These are phyloP conservation scores for Termitomyces sp. DNA, from an alignment of 768 basidiomycete species.

Conservation along the genomic window DNA sequence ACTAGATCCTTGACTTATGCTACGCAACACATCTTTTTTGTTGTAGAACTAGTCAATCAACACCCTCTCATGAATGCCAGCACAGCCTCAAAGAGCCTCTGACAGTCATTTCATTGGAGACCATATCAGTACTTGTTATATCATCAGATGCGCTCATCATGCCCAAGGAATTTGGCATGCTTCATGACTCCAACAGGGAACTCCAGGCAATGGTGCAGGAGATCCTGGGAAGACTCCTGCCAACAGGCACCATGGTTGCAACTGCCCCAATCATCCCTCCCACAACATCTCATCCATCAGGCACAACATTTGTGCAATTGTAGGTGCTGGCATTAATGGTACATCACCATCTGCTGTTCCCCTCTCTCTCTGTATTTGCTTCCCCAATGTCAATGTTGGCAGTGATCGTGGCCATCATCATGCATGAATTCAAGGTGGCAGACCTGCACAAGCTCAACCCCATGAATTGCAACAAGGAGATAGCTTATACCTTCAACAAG, in stretches of 20 bases:
- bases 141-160: background rate
- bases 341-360: background rate
- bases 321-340: background rate
- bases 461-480: background rate
- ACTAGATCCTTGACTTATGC: too few species aligned
- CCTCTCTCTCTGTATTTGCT: background rate
- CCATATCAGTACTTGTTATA: background rate
- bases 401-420: background rate
- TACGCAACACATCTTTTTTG: too few species aligned
- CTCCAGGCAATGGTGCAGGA: background rate
- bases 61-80: too few species aligned
- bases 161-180: background rate
- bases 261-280: too few species aligned
- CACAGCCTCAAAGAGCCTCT: too few species aligned
- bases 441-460: constrained; percentile 3
- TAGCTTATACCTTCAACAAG: background rate
- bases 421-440: background rate
- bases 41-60: too few species aligned
- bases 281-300: too few species aligned
- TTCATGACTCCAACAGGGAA: background rate
- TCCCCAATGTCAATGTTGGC: background rate
- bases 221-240: background rate
- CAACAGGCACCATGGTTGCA: too few species aligned
- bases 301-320: background rate
- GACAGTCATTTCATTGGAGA: too few species aligned